Evolutionary conservation across 2,329 filamentous ascomycete species (phyloP).

Genomic region (Didymella pomorum): DNA sequence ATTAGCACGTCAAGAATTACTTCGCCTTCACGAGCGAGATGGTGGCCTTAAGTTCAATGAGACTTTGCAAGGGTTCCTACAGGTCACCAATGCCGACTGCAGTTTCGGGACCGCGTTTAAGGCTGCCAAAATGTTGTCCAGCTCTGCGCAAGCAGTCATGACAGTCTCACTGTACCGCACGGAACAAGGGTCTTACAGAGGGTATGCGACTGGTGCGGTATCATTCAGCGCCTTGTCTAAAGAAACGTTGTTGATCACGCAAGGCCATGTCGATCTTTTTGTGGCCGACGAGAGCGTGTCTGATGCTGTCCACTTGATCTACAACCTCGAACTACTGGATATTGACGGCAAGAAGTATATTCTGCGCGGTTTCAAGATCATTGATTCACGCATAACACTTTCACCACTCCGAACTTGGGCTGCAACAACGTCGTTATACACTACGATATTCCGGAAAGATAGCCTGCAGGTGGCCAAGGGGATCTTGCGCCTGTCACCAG

Average conservation of each 20-base stretch:
- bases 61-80: conserved; percentile 2
- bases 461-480: conserved; percentile 2
- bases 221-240: background rate
- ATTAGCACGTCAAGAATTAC: background rate
- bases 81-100: background rate
- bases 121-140: background rate
- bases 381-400: background rate
- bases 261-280: conserved; percentile 67
- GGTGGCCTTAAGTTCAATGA: conserved; percentile 6
- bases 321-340: conserved; percentile 51
- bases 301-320: conserved; percentile 66
- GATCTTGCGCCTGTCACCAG: background rate
- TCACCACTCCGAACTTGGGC: background rate
- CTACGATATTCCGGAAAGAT: background rate
- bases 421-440: background rate
- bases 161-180: background rate
- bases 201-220: background rate
- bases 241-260: conserved; percentile 57
- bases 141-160: background rate
- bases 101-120: background rate
- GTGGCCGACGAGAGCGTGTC: conserved; percentile 61
- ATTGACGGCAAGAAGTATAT: background rate
- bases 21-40: background rate
- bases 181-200: background rate
- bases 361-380: background rate